Conservation (phyloP, 805 yeast genomes). For the Saccharomycopsis lassenensis region DNA sequence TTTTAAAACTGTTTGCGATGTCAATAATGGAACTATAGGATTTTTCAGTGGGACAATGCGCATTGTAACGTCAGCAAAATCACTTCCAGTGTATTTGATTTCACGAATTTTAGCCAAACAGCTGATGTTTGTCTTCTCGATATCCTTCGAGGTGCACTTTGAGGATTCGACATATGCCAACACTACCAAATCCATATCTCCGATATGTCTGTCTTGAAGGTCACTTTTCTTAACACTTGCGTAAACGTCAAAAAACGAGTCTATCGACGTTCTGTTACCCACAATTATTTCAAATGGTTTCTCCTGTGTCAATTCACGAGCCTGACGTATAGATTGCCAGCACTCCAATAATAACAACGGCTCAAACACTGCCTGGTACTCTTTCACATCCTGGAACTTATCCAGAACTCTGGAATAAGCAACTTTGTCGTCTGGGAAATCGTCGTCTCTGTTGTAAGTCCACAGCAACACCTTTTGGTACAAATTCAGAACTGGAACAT, state of each 20-base stretch:
- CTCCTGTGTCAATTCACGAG: slow-evolving; percentile 46
- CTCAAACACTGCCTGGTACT: slow-evolving; percentile 58
- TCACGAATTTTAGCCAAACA: slow-evolving; percentile 78
- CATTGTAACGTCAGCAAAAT: slow-evolving; percentile 63
- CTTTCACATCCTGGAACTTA: slow-evolving; percentile 44
- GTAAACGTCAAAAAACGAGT: slow-evolving; percentile 79
- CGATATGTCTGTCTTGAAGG: slow-evolving; percentile 40
- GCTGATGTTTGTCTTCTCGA: slow-evolving; percentile 28
- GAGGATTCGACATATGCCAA: slow-evolving; percentile 42
- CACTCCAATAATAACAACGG: slow-evolving; percentile 83
- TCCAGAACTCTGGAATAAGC: slow-evolving; percentile 34
- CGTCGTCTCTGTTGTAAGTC: slow-evolving; percentile 52
- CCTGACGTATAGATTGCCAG: slow-evolving; percentile 80
- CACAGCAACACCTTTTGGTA: slow-evolving; percentile 62
- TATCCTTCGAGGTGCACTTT: slow-evolving; percentile 19
- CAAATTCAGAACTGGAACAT: slow-evolving; percentile 67
- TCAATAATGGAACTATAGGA: slow-evolving; percentile 40
- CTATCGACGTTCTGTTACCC: slow-evolving; percentile 76
- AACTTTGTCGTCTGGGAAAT: slow-evolving; percentile 46
- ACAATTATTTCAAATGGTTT: slow-evolving; percentile 55
- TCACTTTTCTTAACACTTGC: slow-evolving; percentile 51
- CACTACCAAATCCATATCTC: slow-evolving; percentile 70
- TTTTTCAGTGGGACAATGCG: slow-evolving; percentile 47
- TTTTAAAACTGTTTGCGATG: slow-evolving; percentile 52
- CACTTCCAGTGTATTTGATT: slow-evolving; percentile 52